Evolutionary conservation across 2,329 filamentous ascomycete genomes (phyloP), one percentile per base, ranked within the genome.

Genomic region (Hypoxylon sp.): DNA sequence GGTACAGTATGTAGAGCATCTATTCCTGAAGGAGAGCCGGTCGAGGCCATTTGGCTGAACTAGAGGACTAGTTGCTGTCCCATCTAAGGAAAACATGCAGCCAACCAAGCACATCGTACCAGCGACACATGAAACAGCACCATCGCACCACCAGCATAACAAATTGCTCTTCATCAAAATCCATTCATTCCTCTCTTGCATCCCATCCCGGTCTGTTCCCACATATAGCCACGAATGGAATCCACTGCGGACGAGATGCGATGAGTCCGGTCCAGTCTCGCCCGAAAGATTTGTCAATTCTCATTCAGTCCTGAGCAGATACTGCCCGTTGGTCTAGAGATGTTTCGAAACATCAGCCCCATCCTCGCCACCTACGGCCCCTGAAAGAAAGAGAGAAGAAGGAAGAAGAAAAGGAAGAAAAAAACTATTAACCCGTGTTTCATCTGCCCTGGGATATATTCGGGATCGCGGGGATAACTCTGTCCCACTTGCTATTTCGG

Each of bases 331-430:
- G 37, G 24, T 26, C 29, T 48, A 48, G 18, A 49, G 33, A 38
- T 48, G 60, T 62, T 62, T 62, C 52, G 56, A 62, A 62, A 62
- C 60, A 51, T 51, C 40, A n/a, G n/a, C n/a, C n/a, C n/a, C n/a
- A n/a, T n/a, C 21, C 31, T 31, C 35, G 33, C 40, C 37, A 11
- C 15, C 23, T 33, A 26, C 21, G 40, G 21, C 50, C 48, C 60
- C 47, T 57, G 48, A 60, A n/a, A n/a, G n/a, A n/a, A n/a, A n/a
- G n/a, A n/a, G n/a, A n/a, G n/a, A n/a, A n/a, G n/a, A n/a, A n/a
- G n/a, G n/a, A n/a, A n/a, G n/a, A n/a, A n/a, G n/a, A n/a, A n/a
- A n/a, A n/a, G n/a, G n/a, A n/a, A 24, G 46, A 10, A 21, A 24
- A 8, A 46, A 33, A 5, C 26, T 26, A 54, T 46, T 52, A 56